phyloP scores from a whole-genome alignment of 805 yeast genomes.

The Wickerhamiella dianesei region DNA sequence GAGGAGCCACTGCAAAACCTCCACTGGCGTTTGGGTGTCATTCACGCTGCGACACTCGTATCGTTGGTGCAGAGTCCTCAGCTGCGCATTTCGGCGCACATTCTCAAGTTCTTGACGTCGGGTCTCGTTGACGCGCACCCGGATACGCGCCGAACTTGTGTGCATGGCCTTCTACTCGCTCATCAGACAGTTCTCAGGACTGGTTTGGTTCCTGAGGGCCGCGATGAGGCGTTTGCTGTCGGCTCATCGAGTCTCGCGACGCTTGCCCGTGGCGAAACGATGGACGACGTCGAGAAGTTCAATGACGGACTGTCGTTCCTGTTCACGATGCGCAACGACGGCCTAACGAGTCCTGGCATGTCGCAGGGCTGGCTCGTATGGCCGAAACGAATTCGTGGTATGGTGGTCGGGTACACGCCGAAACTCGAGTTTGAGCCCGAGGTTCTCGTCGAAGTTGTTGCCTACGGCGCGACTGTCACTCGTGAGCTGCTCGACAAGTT shows the following conservation, averaged over 20 bases:
- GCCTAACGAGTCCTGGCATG: neutral
- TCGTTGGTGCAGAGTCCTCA: neutral
- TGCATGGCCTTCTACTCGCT: neutral
- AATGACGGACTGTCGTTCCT: neutral
- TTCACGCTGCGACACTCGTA: neutral
- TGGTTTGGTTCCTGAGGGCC: neutral
- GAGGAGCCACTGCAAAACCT: neutral
- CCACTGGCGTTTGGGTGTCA: conserved; percentile 6
- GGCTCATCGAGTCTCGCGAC: neutral
- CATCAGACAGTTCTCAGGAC: neutral
- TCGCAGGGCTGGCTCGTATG: neutral
- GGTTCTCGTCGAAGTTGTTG: neutral
- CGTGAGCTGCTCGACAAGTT: conserved; percentile 5
- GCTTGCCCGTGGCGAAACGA: neutral
- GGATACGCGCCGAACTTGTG: neutral
- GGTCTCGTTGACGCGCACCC: neutral
- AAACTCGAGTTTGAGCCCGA: neutral
- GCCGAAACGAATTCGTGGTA: neutral
- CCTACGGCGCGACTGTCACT: neutral
- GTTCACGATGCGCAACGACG: neutral
- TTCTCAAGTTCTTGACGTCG: neutral
- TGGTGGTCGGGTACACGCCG: neutral
- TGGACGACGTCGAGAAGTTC: neutral
- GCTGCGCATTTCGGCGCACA: neutral
- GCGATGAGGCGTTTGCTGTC: neutral